phyloP scores from a whole-genome alignment of 2,329 filamentous ascomycete species.

The Penicillium oxalicum region DNA sequence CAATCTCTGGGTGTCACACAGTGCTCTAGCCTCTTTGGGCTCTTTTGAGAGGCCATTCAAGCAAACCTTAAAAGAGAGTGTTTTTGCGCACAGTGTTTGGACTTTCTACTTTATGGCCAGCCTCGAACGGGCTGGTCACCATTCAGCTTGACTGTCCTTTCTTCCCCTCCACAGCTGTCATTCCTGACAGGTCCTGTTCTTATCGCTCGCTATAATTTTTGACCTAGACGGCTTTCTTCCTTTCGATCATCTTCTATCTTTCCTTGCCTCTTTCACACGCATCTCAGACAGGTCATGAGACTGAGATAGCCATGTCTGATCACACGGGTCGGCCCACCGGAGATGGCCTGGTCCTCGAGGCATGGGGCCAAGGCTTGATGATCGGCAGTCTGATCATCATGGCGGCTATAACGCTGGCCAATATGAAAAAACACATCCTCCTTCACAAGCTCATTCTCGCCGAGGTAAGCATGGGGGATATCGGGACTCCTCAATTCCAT shows the following conservation, averaged over 20 bases:
- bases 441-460: conserved; percentile 48
- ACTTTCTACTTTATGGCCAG: not conserved
- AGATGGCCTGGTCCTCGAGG: conserved; percentile 39
- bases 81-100: not conserved
- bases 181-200: not conserved
- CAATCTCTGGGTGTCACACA: too few relatives aligned
- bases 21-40: too few relatives aligned
- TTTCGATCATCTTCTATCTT: not conserved
- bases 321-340: conserved; percentile 4
- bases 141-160: not conserved
- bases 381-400: conserved; percentile 47
- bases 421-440: conserved; percentile 45
- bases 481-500: not conserved
- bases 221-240: not conserved
- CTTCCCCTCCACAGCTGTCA: not conserved
- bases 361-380: conserved; percentile 47
- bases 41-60: too few relatives aligned
- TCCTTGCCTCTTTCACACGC: not conserved
- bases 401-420: conserved; percentile 45
- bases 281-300: not conserved
- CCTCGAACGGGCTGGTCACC: not conserved
- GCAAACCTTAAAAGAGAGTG: too few relatives aligned
- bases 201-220: not conserved
- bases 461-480: conserved; percentile 32
- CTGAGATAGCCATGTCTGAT: conserved; percentile 1